Conservation (phyloP, 495 filamentous ascomycete species). For the Poronia punctata region DNA sequence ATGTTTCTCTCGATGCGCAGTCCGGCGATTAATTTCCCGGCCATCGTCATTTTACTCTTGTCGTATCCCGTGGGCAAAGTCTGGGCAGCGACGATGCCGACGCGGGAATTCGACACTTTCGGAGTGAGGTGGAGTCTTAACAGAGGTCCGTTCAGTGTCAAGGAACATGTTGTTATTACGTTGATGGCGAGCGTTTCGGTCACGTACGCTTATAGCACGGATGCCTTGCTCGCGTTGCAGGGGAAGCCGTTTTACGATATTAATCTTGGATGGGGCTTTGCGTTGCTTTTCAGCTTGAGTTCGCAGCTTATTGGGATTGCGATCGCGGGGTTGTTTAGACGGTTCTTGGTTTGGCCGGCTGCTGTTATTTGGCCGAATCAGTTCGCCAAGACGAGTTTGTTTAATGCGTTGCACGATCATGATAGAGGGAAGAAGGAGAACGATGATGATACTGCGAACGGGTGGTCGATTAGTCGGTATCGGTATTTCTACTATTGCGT, state of each 20-base stretch:
- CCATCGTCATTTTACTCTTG: constrained; percentile 51
- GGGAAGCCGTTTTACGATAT: constrained; percentile 48
- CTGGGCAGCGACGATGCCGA: constrained; percentile 49
- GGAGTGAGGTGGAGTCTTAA: constrained; percentile 47
- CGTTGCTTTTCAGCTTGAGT: constrained; percentile 54
- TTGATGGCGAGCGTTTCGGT: constrained; percentile 46
- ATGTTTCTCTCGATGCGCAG: constrained; percentile 51
- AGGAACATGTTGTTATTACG: constrained; percentile 56
- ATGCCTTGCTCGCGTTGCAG: constrained; percentile 47
- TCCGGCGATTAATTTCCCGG: constrained; percentile 47
- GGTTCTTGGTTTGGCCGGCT: constrained; percentile 51
- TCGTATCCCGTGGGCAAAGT: constrained; percentile 51
- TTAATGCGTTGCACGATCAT: constrained; percentile 57
- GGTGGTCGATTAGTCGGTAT: constrained; percentile 54
- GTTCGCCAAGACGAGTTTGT: constrained; percentile 52
- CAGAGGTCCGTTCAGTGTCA: constrained; percentile 57
- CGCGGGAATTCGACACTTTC: constrained; percentile 43
- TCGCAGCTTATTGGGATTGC: constrained; percentile 60
- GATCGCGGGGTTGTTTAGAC: constrained; percentile 55
- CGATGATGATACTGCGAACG: constrained; percentile 44
- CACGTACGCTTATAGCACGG: constrained; percentile 46
- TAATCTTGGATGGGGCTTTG: constrained; percentile 54
- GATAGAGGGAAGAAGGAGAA: constrained; percentile 41
- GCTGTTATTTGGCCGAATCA: constrained; percentile 59
- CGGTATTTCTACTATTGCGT: constrained; percentile 53